Percentiles rank a stretch among this genome's conserved stretches.
These are phyloP conservation scores for Phytophthora sansomeana DNA, from an alignment of 352 stramenopile species.

Conservation along the genomic window DNA sequence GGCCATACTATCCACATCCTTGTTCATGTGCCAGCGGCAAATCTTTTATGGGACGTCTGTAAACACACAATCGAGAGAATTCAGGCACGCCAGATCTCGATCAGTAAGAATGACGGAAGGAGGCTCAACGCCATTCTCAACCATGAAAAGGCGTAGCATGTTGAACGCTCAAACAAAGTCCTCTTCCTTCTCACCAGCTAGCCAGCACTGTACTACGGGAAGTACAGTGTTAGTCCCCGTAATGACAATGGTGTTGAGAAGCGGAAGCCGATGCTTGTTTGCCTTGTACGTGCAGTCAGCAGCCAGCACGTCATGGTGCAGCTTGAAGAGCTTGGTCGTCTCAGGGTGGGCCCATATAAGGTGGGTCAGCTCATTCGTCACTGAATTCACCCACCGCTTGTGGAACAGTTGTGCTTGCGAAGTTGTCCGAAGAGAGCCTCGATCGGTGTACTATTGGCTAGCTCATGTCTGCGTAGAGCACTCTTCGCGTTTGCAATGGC, in stretches of 20 bases:
- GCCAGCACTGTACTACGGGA: not conserved
- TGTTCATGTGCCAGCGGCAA: slow-evolving; percentile 31
- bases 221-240: slow-evolving; percentile 6
- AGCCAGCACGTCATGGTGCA: too few species aligned
- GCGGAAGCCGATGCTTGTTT: not conserved
- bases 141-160: slow-evolving; percentile 12
- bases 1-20: too few species aligned
- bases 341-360: too few species aligned
- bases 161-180: slow-evolving; percentile 31
- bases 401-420: too few species aligned
- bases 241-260: slow-evolving; percentile 2
- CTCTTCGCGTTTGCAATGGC: not conserved
- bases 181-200: slow-evolving; percentile 14
- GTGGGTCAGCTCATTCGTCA: too few species aligned
- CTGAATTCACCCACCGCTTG: too few species aligned
- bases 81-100: slow-evolving; percentile 24
- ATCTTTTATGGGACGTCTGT: not conserved
- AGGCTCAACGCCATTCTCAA: slow-evolving; percentile 1
- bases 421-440: too few species aligned
- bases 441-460: not conserved
- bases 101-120: slow-evolving; percentile 10
- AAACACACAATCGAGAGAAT: slow-evolving; percentile 10
- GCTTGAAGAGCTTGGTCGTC: too few species aligned
- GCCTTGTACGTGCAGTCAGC: too few species aligned
- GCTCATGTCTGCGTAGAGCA: not conserved